These are phyloP conservation scores for Seminavis robusta DNA, from an alignment of 108 stramenopile genomes.

Conservation along the genomic window DNA sequence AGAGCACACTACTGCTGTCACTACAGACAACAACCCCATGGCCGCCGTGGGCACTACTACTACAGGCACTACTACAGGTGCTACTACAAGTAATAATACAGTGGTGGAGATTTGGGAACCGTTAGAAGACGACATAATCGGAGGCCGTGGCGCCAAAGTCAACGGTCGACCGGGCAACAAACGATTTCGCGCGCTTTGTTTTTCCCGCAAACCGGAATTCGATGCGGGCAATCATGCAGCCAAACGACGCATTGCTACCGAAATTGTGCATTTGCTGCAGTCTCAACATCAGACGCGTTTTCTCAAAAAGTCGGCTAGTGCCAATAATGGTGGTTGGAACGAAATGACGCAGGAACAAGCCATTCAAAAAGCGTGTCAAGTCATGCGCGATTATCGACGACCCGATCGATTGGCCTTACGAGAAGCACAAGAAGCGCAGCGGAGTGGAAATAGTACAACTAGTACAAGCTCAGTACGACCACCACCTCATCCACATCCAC, in stretches of 20 bases:
- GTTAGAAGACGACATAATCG: slow-evolving; percentile 43
- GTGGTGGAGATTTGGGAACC: slow-evolving; percentile 39
- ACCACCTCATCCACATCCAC: background rate
- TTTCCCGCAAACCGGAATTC: slow-evolving; percentile 56
- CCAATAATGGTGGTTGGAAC: slow-evolving; percentile 51
- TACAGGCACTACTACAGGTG: no score
- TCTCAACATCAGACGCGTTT: slow-evolving; percentile 44
- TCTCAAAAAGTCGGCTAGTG: slow-evolving; percentile 28
- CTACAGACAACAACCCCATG: no score
- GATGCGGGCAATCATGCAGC: slow-evolving; percentile 56
- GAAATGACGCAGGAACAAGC: slow-evolving; percentile 61
- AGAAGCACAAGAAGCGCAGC: slow-evolving; percentile 3
- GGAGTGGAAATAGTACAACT: background rate
- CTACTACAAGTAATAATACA: no score
- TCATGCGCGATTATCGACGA: slow-evolving; percentile 77
- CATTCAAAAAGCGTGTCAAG: slow-evolving; percentile 66
- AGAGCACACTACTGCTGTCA: no score
- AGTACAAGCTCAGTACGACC: background rate
- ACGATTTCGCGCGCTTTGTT: slow-evolving; percentile 55
- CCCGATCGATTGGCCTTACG: slow-evolving; percentile 63
- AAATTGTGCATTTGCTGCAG: slow-evolving; percentile 37
- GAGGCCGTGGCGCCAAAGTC: slow-evolving; percentile 67
- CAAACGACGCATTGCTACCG: slow-evolving; percentile 59
- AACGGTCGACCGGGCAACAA: slow-evolving; percentile 68
- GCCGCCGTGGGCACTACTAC: no score